Evolutionary conservation across 805 yeast genomes (phyloP).

Genomic region (Saccharomycopsis oosterbeekiorum): DNA sequence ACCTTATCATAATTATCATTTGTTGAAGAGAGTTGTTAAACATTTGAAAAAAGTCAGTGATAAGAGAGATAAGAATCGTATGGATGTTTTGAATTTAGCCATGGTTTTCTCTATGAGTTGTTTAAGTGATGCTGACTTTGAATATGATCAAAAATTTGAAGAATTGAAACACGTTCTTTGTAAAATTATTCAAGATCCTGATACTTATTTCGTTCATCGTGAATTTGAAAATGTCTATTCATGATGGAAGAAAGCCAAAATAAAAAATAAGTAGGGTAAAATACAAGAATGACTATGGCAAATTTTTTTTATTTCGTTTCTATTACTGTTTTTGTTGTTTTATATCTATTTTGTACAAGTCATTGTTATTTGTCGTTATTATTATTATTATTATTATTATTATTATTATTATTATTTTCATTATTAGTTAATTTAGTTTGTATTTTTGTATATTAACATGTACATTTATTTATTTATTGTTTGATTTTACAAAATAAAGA

Average conservation of each 20-base stretch:
- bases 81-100: conserved; percentile 85
- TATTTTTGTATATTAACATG: no score
- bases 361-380: no score
- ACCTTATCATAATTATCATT: conserved; percentile 57
- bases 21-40: conserved; percentile 53
- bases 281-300: not conserved
- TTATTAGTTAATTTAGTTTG: no score
- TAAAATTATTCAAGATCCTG: conserved; percentile 35
- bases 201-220: conserved; percentile 22
- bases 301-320: not conserved
- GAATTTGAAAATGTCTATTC: not conserved
- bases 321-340: not conserved
- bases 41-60: conserved; percentile 65
- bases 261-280: not conserved
- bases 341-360: no score
- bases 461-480: no score
- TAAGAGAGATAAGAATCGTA: conserved; percentile 60
- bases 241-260: not conserved
- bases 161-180: conserved; percentile 43
- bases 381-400: no score
- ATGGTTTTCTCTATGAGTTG: conserved; percentile 74
- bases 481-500: no score
- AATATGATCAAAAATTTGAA: conserved; percentile 35
- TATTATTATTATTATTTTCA: no score
- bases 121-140: conserved; percentile 31